Base-by-base conservation (phyloP, 306 rosid species). In the Argentina anserina region DNA sequence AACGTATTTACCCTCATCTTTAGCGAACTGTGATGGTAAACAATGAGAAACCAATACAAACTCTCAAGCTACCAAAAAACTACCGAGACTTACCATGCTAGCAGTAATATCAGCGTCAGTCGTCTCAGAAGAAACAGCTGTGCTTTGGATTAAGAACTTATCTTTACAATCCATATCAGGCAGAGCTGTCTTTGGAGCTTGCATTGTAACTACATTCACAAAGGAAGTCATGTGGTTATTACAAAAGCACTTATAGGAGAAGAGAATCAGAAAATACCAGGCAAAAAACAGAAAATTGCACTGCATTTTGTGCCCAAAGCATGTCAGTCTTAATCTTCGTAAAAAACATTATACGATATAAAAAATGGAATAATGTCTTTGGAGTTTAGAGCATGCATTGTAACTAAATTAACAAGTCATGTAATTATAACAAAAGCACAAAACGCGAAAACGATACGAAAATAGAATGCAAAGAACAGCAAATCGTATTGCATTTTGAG, bases 101-200 rank as follows among this genome's bases (percentile, higher is more conserved):
- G 95, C 76, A 25, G 90, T 88, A 81, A 91, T 83, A 58, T 93
- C 86, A 75, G 84, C 87, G 67, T 82, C 79, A 29, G 84, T 75
- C 78, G 90, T 91, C 76, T 78, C 87, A 34, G 69, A 78, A 59
- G 87, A 61, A 81, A 94, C 97, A 45, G 76, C 37, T 64, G 87
- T 85, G 82, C 98, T 84, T 80, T 87, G 98, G 80, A 94, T 81
- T 84, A 94, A 83, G 71, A 94, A 94, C 89, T 94, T 94, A 80
- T 94, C 98, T 78, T 72, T 91, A 86, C 97, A 91, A n/a, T 63
- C 89, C 87, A 88, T 41, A 77, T 91, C 98, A 39, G 60, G 79
- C 1, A 90, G 91, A 58, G 73, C 78, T 52, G 60, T 82, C 76
- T 75, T 76, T 70, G 43, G 92, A 64, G 90, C 90, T 89, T 91